These are phyloP conservation scores for Murraya koenigii DNA, from an alignment of 345 rosid genomes.

Conservation along the genomic window DNA sequence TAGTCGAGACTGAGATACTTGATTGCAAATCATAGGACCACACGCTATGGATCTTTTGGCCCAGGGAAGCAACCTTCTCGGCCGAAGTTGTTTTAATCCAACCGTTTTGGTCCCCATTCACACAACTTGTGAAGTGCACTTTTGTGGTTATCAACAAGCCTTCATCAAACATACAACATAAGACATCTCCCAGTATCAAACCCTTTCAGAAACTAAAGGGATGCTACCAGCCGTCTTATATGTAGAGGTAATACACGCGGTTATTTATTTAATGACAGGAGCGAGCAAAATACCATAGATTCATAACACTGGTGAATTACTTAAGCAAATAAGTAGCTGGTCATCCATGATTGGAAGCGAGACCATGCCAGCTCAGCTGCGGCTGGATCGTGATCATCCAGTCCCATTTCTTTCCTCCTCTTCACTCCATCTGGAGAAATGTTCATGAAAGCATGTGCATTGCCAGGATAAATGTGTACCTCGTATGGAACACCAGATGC, in stretches of 20 bases:
- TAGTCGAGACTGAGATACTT: too few species aligned
- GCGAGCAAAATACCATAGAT: neutral
- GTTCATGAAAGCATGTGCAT: conserved; percentile 84
- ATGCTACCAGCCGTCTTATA: neutral
- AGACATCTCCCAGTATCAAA: neutral
- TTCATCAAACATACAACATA: neutral
- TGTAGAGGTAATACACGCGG: neutral
- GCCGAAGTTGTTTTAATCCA: neutral
- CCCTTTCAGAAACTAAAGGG: neutral
- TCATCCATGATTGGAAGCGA: conserved; percentile 86
- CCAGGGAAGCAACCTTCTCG: neutral
- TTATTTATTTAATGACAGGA: neutral
- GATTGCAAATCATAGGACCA: neutral
- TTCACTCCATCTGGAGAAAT: conserved; percentile 65
- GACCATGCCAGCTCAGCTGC: conserved; percentile 91
- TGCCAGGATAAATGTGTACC: conserved; percentile 78
- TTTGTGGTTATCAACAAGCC: neutral
- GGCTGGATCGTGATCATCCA: conserved; percentile 75
- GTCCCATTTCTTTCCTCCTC: conserved; percentile 85
- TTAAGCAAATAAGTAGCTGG: conserved; percentile 42
- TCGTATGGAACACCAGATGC: conserved; percentile 68
- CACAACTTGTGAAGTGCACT: neutral
- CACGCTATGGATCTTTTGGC: neutral
- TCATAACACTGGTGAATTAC: neutral
- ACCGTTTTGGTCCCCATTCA: neutral